Base-by-base conservation (phyloP, 2,329 filamentous ascomycete species). In the Colletotrichum tabaci region DNA sequence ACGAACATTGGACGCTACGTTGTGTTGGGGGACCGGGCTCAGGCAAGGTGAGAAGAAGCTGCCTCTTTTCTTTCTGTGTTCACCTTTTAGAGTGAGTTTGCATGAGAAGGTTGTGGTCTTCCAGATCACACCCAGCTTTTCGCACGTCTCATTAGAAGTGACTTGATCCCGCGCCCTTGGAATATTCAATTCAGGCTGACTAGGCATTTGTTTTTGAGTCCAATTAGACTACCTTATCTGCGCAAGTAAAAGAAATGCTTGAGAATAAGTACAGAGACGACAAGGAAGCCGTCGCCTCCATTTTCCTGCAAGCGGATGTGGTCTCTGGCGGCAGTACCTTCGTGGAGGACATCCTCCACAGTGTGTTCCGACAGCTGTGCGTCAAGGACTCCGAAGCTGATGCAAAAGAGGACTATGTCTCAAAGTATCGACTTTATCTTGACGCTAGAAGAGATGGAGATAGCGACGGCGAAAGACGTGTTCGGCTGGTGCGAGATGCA, bases 21-120 rank as follows among this genome's bases (percentile, higher is more conserved):
- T 60, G 64, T 23, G 53, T 61, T 18, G 64, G 55, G 16, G 56
- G 30, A 18, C 64, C 64, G 35, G 56, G 64, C 26, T 66, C 64
- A 4, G 64, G 55, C 30, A 66, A 66, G 64, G 64, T 66, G 40
- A 47, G 52, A n/a, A 47, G 26, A 26, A 26, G 3, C 26, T n/a
- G 44, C 16, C 44, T 12, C n/a, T n/a, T n/a, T 47, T n/a, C 44
- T 23, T 52, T 30, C 13, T 4, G 18, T 23, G 8, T 9, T 50
- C 21, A 18, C 10, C 8, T 23, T 21, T 50, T 21, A 9, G 10
- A 26, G 10, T 7, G 7, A 13, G n/a, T 21, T 18, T 47, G 44
- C 7, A 9, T 18, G 8, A 18, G 9, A 30, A n/a, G n/a, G 21
- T 23, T 52, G 49, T 8, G 26, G 13, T 21, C 15, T 26, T 26